Base-by-base conservation (phyloP, 345 rosid genomes). In the Lepidium africanum region DNA sequence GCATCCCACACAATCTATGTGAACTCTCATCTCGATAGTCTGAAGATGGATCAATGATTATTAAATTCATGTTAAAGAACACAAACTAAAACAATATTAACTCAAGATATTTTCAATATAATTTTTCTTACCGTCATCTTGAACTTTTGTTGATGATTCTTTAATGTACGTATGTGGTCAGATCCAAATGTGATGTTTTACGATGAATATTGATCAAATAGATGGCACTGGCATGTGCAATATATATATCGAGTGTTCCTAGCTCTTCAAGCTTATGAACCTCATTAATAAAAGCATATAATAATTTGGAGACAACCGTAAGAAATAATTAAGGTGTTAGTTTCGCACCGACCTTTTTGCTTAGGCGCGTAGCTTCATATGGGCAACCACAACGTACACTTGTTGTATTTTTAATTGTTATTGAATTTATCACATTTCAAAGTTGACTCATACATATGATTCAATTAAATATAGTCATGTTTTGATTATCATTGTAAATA, bases 1-100 rank as follows among this genome's bases (percentile, higher is more conserved):
- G 74, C 96, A 89, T 53, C 98, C 96, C 16, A 69, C 83, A 64
- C 96, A 92, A 49, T 89, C 98, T 76, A 89, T 92, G 53, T 92
- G 88, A 54, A 89, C 98, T 79, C 92, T 79, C 91, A 89, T 83
- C 75, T 92, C 95, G 48, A 70, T 81, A 43, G 85, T 85, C 89
- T 92, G 82, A 72, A 39, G 27, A 50, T 58, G 16, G 3, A 51
- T 42, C 10, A 35, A 2, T 50, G 41, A 59, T 23, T 36, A 62
- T 63, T 36, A 32, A 27, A 10, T 40, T 17, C 62, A 19, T 43
- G 1, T 4, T 59, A 2, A 15, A 14, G 37, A 51, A 55, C 33
- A 30, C 3, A n/a, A 60, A 51, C 42, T 23, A 54, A 47, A 38
- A 16, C 1, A 17, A 10, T n/a, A 67, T 9, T 6, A n/a, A 41